Percentiles rank a stretch among this genome's conserved stretches.
phyloP scores from a whole-genome alignment of 2,329 filamentous ascomycete species.

The Cyphellophora europaea region DNA sequence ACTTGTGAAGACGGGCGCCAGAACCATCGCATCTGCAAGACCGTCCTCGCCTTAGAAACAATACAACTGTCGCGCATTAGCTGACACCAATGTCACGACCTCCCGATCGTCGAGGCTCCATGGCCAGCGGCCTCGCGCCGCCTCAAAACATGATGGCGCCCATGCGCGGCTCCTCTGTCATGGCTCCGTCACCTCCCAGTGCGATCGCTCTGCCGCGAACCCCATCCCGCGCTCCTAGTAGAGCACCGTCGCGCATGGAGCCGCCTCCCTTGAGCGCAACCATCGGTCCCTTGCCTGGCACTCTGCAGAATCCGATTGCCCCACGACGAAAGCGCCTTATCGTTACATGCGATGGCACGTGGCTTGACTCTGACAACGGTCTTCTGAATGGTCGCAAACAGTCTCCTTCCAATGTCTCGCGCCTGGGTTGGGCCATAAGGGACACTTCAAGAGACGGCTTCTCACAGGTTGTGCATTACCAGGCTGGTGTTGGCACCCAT shows the following conservation, averaged over 20 bases:
- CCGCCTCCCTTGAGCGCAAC: constrained; percentile 17
- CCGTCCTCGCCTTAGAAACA: neutral
- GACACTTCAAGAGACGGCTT: constrained; percentile 23
- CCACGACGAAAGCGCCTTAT: constrained; percentile 24
- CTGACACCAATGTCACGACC: constrained; percentile 11
- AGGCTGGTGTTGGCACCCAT: constrained; percentile 29
- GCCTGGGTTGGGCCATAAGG: constrained; percentile 26
- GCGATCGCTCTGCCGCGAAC: constrained; percentile 4
- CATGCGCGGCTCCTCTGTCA: constrained; percentile 11
- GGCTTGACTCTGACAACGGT: constrained; percentile 24
- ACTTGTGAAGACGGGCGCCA: constrained; percentile 9
- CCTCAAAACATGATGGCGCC: constrained; percentile 11
- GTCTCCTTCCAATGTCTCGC: constrained; percentile 30
- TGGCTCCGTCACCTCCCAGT: constrained; percentile 8
- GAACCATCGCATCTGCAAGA: neutral
- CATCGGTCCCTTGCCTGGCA: constrained; percentile 17
- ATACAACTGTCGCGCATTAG: constrained; percentile 2
- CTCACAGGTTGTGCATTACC: constrained; percentile 32
- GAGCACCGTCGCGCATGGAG: constrained; percentile 14
- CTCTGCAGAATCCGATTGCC: constrained; percentile 11
- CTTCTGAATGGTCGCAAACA: constrained; percentile 19
- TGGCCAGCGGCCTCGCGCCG: constrained; percentile 13
- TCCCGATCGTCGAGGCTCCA: constrained; percentile 10
- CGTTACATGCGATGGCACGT: constrained; percentile 28
- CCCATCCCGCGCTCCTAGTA: neutral